Evolutionary conservation across 768 basidiomycete genomes (phyloP).

Genomic region (Sarcodon sp.): DNA sequence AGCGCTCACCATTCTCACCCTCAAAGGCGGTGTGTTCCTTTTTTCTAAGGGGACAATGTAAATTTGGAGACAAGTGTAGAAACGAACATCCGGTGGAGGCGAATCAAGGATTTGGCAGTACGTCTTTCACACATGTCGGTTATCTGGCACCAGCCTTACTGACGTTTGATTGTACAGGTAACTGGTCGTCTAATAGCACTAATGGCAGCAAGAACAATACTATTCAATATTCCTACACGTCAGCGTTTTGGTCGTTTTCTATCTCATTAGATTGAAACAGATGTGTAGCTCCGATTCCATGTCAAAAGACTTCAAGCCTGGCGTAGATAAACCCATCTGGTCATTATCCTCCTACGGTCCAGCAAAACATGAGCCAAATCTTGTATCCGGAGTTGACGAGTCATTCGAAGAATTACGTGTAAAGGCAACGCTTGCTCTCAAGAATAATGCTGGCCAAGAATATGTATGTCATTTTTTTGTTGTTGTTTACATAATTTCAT

Average conservation of each 20-base stretch:
- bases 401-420: constrained; percentile 71
- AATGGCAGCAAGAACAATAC: constrained; percentile 2
- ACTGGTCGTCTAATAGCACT: constrained; percentile 9
- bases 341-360: constrained; percentile 70
- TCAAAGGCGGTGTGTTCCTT: constrained; percentile 45
- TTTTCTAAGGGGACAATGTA: constrained; percentile 51
- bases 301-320: constrained; percentile 42
- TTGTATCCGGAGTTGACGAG: constrained; percentile 57
- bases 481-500: not conserved
- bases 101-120: constrained; percentile 36
- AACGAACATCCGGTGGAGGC: constrained; percentile 45
- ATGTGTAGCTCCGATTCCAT: constrained; percentile 47
- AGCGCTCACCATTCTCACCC: too few species aligned
- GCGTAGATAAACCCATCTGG: constrained; percentile 60
- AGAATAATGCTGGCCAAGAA: constrained; percentile 40
- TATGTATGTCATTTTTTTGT: constrained; percentile 40
- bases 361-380: constrained; percentile 55
- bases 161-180: constrained; percentile 2
- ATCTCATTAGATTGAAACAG: not conserved
- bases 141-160: constrained; percentile 5
- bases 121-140: constrained; percentile 15
- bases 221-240: constrained; percentile 3
- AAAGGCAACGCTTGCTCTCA: constrained; percentile 42
- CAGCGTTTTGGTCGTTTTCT: constrained; percentile 3
- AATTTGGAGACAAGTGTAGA: constrained; percentile 50